These are phyloP conservation scores for Cadophora sp. DNA, from an alignment of 2,329 filamentous ascomycete genomes.

Conservation along the genomic window DNA sequence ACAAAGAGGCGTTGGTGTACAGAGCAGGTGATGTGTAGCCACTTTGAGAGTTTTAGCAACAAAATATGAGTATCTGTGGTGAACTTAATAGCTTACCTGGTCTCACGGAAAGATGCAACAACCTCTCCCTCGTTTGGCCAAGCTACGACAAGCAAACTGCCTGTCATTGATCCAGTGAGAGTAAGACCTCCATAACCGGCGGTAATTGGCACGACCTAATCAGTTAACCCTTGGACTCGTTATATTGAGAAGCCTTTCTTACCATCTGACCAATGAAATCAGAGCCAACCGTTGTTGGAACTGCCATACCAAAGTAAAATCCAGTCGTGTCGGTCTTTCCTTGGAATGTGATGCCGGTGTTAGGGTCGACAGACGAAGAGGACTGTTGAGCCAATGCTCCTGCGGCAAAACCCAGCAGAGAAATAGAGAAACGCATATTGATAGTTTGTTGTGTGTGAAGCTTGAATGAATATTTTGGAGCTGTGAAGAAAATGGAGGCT, in stretches of 20 bases:
- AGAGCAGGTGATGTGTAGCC: slow-evolving; percentile 55
- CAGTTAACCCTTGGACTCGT: background rate
- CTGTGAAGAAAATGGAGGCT: background rate
- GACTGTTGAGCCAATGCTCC: slow-evolving; percentile 35
- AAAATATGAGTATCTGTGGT: background rate
- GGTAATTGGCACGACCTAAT: slow-evolving; percentile 27
- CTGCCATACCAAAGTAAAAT: slow-evolving; percentile 57
- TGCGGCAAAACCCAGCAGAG: slow-evolving; percentile 22
- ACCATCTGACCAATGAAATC: slow-evolving; percentile 64
- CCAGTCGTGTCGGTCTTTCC: slow-evolving; percentile 48
- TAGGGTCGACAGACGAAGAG: slow-evolving; percentile 49
- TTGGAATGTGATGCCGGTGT: slow-evolving; percentile 56
- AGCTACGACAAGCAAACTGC: slow-evolving; percentile 55
- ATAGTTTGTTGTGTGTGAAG: slow-evolving; percentile 5
- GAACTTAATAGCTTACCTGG: slow-evolving; percentile 43
- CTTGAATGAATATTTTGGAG: slow-evolving; percentile 1
- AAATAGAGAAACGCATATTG: slow-evolving; percentile 16
- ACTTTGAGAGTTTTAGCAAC: slow-evolving; percentile 32
- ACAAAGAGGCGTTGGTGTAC: slow-evolving; percentile 47
- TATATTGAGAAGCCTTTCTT: slow-evolving; percentile 39
- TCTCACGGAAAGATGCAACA: slow-evolving; percentile 49
- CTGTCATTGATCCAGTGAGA: slow-evolving; percentile 54
- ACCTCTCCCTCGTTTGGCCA: slow-evolving; percentile 57
- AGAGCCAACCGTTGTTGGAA: slow-evolving; percentile 55
- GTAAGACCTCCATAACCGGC: slow-evolving; percentile 57